Base-by-base conservation (phyloP, 768 basidiomycete genomes). In the Suillus americanus region DNA sequence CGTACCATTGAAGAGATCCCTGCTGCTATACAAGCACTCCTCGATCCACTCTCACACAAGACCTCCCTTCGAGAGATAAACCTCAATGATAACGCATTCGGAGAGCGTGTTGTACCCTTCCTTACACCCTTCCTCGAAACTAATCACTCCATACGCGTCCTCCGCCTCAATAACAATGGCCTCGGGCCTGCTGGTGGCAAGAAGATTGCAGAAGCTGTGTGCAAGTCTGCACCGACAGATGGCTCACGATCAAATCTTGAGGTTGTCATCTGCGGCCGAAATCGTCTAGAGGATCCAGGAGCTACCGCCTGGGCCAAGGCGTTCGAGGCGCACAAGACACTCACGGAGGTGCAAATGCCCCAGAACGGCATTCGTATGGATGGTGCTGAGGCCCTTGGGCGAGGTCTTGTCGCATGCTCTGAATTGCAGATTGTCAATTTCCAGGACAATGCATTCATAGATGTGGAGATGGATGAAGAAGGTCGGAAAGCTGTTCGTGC, bases 301-400 rank as follows among this genome's bases (percentile, higher is more conserved):
- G 93, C 97, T 9, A 66, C 79, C 0, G 83, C 84, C 7, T 99
- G 94, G 91, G 94, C 93, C 1, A 85, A 88, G 45, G 96, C 97
- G 5, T 97, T 97, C 72, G 87, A 87, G 1, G 91, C 86, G 43
- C 95, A 97, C 72, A 88, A 86, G 8, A 87, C 87, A 7, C 84
- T 99, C 38, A 81, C 81, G 61, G 94, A 97, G 68, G 90, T 99
- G 37, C 85, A 92, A 64, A 90, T 99, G 89, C 92, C 93, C n/a
- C 96, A 99, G 81, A 98, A 99, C 72, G 97, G 97, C 5, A 98
- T 99, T 70, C 84, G 95, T 67, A 93, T 93, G 89, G 89, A 90
- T 64, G 97, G 97, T 5, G 91, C 97, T 72, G 84, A 83, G 10
- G 85, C 86, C 13, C 85, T 99, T 28, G 92, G 93, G 6, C 73